Evolutionary conservation across 108 stramenopile species (phyloP).

Genomic region (Hondaea fermentalgiana): DNA sequence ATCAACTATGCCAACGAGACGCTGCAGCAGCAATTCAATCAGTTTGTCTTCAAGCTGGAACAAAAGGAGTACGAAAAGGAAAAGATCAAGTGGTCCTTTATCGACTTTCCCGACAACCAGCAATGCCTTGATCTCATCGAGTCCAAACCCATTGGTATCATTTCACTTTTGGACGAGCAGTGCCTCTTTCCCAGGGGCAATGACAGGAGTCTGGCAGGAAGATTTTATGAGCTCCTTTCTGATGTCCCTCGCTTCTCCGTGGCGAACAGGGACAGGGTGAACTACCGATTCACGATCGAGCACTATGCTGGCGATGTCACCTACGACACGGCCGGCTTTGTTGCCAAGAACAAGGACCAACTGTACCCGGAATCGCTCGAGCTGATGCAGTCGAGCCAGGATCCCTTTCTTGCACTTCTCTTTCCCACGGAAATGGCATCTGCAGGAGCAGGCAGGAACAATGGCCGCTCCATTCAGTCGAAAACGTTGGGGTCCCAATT

Average conservation of each 20-base stretch:
- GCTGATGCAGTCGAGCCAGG: slow-evolving; percentile 71
- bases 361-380: slow-evolving; percentile 76
- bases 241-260: slow-evolving; percentile 52
- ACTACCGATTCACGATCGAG: slow-evolving; percentile 66
- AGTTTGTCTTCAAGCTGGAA: slow-evolving; percentile 87
- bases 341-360: slow-evolving; percentile 95
- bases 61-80: slow-evolving; percentile 78
- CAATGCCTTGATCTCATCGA: slow-evolving; percentile 90
- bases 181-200: slow-evolving; percentile 46
- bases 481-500: slow-evolving; percentile 80
- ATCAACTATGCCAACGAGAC: slow-evolving; percentile 98
- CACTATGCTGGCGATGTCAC: slow-evolving; percentile 92
- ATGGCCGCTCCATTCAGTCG: neutral
- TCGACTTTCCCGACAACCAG: slow-evolving; percentile 91
- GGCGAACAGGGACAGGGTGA: slow-evolving; percentile 53
- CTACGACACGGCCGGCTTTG: slow-evolving; percentile 83
- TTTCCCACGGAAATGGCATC: slow-evolving; percentile 25
- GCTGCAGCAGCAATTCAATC: slow-evolving; percentile 97
- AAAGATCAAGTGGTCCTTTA: slow-evolving; percentile 50
- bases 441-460: neutral
- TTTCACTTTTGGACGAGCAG: slow-evolving; percentile 51
- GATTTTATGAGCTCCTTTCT: slow-evolving; percentile 44
- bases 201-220: slow-evolving; percentile 38
- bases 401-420: slow-evolving; percentile 63
- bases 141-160: slow-evolving; percentile 42